Percentiles rank a stretch among this genome's conserved stretches.
Evolutionary conservation across 164 flowering plant genomes (phyloP).

Genomic region (Houttuynia cordata): DNA sequence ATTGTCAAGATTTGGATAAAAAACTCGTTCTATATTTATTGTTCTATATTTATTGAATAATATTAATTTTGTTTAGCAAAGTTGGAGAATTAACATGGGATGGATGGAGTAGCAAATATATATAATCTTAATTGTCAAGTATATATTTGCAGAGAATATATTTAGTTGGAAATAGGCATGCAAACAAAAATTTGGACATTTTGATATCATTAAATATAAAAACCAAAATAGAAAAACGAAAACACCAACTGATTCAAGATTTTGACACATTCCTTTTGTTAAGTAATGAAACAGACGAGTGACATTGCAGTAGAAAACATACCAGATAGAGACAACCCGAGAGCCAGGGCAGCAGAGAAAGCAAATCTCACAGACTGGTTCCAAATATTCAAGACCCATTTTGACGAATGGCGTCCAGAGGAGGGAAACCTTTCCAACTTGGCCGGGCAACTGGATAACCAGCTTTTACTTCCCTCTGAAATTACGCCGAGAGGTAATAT

Average conservation of each 20-base stretch:
- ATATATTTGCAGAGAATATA: neutral
- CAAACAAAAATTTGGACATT: no score
- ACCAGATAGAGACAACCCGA: neutral
- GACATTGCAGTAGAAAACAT: neutral
- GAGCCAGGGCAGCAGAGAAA: neutral
- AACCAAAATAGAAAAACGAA: neutral
- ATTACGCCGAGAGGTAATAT: no score
- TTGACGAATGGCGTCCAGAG: neutral
- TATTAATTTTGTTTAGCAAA: no score
- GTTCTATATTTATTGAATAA: no score
- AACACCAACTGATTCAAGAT: no score
- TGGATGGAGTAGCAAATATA: neutral
- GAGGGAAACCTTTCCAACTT: neutral
- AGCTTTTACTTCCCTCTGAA: no score
- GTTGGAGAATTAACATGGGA: no score
- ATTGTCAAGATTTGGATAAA: no score
- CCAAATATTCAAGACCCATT: neutral
- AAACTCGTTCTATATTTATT: no score
- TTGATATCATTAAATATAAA: no score
- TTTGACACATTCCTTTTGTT: neutral
- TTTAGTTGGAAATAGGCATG: neutral
- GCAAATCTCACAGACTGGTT: neutral
- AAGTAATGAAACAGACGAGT: neutral
- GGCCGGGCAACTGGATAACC: neutral
- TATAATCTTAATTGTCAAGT: neutral